Base-by-base conservation (phyloP, 2,329 filamentous ascomycete genomes). In the Claviceps paspali region DNA sequence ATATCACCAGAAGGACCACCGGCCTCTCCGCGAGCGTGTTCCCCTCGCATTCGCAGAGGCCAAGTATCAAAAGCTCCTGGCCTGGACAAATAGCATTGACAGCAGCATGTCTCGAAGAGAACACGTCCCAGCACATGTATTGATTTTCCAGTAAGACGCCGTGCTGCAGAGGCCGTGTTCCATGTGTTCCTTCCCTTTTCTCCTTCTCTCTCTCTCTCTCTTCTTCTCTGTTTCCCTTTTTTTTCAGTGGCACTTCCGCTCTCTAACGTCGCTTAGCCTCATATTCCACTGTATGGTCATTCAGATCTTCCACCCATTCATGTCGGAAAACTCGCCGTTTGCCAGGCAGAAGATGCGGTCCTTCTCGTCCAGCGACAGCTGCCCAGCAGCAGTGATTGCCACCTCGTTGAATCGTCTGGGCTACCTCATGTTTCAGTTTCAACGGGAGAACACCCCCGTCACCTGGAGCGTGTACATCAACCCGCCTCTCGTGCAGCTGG, bases 1-100 rank as follows among this genome's bases (percentile, higher is more conserved):
- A 6, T 34, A 34, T 18, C 10, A 21, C 15, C 3, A 6, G 23
- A 19, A 14, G 8, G 21, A 34, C 14, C 9, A 23, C 11, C 19
- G 21, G 21, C 32, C 21, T 18, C 32, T 34, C 3, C n/a, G n/a
- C 5, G n/a, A 34, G 15, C 32, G 32, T 5, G 21, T 34, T 2
- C 14, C 32, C 5, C n/a, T 34, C 14, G 32, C 32, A 5, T 34
- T 34, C 12, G 32, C 32, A n/a, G 32, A 34, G 19, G 32, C 32
- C 19, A 34, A 34, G 32, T 34, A 34, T 18, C 32, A 34, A 15
- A 34, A 34, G 32, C 21, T 34, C 10, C 32, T 34, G 32, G 23
- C 32, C 5, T 34, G 32, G 32, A 17, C 32, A 24, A 15, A 34
- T 17, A 26, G 9, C n/a, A 10, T 34, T 6, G 19, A 11, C 5